Percentiles rank a stretch among this genome's conserved stretches.
Conservation (phyloP, 2,329 filamentous ascomycete species). For the Chlorencoelia australis region DNA sequence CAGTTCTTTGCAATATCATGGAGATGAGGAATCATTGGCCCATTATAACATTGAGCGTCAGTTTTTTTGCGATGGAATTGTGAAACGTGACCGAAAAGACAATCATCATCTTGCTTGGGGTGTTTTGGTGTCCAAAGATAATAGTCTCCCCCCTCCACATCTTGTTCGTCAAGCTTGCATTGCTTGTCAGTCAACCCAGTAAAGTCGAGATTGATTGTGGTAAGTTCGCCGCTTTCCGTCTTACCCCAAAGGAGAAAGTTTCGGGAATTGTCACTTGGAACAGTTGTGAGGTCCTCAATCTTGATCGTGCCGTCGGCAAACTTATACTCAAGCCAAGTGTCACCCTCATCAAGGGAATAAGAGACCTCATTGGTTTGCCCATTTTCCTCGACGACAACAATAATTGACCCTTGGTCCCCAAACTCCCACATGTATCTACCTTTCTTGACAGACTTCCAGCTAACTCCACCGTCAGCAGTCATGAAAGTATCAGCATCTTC, state of each 20-base stretch:
- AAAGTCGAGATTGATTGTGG: conserved; percentile 83
- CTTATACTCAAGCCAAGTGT: conserved; percentile 64
- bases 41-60: conserved; percentile 74
- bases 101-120: conserved; percentile 66
- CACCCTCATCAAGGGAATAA: conserved; percentile 75
- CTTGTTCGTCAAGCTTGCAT: conserved; percentile 58
- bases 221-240: conserved; percentile 43
- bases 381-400: conserved; percentile 72
- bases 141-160: conserved; percentile 60
- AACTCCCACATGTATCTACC: conserved; percentile 90
- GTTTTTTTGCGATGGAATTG: conserved; percentile 84
- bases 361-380: conserved; percentile 57
- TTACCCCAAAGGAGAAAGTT: conserved; percentile 89
- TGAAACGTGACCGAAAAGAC: conserved; percentile 84
- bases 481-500: conserved; percentile 77
- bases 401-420: conserved; percentile 87
- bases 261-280: conserved; percentile 78
- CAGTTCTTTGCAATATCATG: conserved; percentile 67
- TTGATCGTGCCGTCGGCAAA: conserved; percentile 64
- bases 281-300: conserved; percentile 73
- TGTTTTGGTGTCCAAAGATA: conserved; percentile 81
- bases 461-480: conserved; percentile 81
- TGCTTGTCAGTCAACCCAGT: conserved; percentile 62
- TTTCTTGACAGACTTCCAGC: conserved; percentile 77
- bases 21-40: conserved; percentile 57